These are phyloP conservation scores for Vanderwaltozyma verrucispora DNA, from an alignment of 805 yeast species.

Conservation along the genomic window DNA sequence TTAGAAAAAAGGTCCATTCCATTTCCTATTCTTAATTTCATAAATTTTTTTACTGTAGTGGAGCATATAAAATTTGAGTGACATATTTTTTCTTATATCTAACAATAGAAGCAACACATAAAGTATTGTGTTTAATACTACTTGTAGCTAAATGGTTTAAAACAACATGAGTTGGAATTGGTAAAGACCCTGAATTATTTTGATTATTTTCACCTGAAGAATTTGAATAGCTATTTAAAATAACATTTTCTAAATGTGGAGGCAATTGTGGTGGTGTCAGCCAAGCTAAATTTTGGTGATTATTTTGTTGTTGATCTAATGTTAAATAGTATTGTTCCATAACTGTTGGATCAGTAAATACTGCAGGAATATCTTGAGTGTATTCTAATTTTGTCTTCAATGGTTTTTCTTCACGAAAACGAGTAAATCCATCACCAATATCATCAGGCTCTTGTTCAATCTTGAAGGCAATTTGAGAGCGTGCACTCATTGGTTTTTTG, in stretches of 20 bases:
- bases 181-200: constrained; percentile 79
- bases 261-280: constrained; percentile 93
- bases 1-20: too few species aligned
- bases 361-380: constrained; percentile 67
- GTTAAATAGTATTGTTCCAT: constrained; percentile 81
- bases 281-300: constrained; percentile 48
- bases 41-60: constrained; percentile 25
- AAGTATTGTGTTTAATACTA: constrained; percentile 82
- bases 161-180: constrained; percentile 92
- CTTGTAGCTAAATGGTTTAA: constrained; percentile 93
- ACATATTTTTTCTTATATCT: constrained; percentile 82
- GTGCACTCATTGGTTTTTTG: constrained; percentile 20
- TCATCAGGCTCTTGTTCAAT: constrained; percentile 40
- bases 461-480: constrained; percentile 43
- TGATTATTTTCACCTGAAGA: constrained; percentile 33
- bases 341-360: constrained; percentile 74
- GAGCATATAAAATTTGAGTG: constrained; percentile 87
- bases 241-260: constrained; percentile 91
- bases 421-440: constrained; percentile 70
- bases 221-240: constrained; percentile 57
- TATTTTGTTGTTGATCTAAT: constrained; percentile 55
- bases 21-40: too few species aligned
- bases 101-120: constrained; percentile 87
- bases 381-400: constrained; percentile 29
- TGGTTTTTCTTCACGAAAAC: constrained; percentile 57